Base-by-base conservation (phyloP, 129 eudicot species). In the Calendula officinalis region DNA sequence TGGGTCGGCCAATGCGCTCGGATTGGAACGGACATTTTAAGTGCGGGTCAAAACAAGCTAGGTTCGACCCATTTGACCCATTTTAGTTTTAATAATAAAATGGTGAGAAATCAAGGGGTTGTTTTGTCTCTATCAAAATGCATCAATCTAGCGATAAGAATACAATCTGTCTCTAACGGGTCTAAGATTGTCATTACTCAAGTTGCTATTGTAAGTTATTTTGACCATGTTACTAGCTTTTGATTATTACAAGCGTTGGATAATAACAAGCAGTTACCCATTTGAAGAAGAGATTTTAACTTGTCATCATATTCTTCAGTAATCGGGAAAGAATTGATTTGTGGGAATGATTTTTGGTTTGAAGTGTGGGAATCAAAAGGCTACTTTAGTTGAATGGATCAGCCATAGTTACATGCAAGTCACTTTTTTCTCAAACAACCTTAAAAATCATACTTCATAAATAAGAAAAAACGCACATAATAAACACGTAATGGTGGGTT, bases 311-410 rank as follows among this genome's bases (percentile, higher is more conserved):
- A 84, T 72, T 84, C 89, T 30, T 69, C 80, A 16, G 92, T 88
- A n/a, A 69, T 72, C 3, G 94, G 89, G 41, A 82, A 80, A 74
- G 87, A 88, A 41, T 40, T 88, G 81, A 75, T 78, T 46, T 88
- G 96, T 47, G 60, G 83, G 60, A 79, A 73, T 41, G 96, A 88
- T 69, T 82, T 87, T 6, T 75, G 87, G 85, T 88, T 84, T 70
- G 89, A 88, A 27, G 84, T 84, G 14, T 77, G 81, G 84, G 86
- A 79, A 22, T 79, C 84, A 30, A 84, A 82, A 71, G 92, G 96
- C n/a, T n/a, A 6, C 46, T 41, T 41, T 41, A 41, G 46, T 11
- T 41, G 10, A 41, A 41, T 41, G 46, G 6, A 41, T 41, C 5
- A 6, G 46, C 6, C 46, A 41, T 3, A 41, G 46, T 11, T 41